Conservation (phyloP, 805 yeast genomes). For the Wickerhamomyces rabaulensis region DNA sequence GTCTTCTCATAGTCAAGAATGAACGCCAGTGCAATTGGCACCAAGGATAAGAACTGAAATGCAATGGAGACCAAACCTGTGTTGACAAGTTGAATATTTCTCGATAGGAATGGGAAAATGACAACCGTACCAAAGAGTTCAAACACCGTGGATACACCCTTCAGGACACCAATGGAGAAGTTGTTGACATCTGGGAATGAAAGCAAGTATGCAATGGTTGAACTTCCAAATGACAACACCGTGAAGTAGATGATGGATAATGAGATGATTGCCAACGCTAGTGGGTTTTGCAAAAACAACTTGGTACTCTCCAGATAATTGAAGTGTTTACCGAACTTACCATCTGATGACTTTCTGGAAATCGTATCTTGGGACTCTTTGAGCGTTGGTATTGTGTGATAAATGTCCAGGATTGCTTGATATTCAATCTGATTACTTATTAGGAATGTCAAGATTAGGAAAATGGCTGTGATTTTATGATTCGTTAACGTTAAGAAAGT, state of each 20-base stretch:
- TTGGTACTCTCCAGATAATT: constrained; percentile 9
- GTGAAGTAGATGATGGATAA: constrained; percentile 29
- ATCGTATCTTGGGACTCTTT: constrained; percentile 5
- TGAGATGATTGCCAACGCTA: constrained; percentile 28
- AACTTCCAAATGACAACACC: constrained; percentile 33
- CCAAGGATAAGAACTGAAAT: constrained; percentile 26
- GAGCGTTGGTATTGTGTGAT: constrained; percentile 25
- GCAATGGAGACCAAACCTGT: constrained; percentile 27
- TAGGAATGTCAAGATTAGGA: constrained; percentile 25
- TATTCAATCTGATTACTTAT: constrained; percentile 29
- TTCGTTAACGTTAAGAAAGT: constrained; percentile 23
- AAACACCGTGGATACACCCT: constrained; percentile 27
- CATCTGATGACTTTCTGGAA: background rate
- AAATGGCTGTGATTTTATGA: constrained; percentile 21
- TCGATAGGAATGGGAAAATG: constrained; percentile 25
- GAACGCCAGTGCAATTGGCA: constrained; percentile 22
- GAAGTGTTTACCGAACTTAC: constrained; percentile 3
- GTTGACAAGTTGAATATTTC: constrained; percentile 23
- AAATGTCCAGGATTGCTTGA: constrained; percentile 28
- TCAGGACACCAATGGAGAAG: constrained; percentile 27
- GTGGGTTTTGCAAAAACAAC: constrained; percentile 22
- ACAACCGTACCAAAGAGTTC: constrained; percentile 30
- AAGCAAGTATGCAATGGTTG: constrained; percentile 31
- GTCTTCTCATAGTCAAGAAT: constrained; percentile 6
- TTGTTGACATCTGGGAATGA: constrained; percentile 26